Percentiles rank a stretch among this genome's conserved stretches.
Conservation (phyloP, 2,329 filamentous ascomycete species). For the Graphilbum ipis-grandicollis region DNA sequence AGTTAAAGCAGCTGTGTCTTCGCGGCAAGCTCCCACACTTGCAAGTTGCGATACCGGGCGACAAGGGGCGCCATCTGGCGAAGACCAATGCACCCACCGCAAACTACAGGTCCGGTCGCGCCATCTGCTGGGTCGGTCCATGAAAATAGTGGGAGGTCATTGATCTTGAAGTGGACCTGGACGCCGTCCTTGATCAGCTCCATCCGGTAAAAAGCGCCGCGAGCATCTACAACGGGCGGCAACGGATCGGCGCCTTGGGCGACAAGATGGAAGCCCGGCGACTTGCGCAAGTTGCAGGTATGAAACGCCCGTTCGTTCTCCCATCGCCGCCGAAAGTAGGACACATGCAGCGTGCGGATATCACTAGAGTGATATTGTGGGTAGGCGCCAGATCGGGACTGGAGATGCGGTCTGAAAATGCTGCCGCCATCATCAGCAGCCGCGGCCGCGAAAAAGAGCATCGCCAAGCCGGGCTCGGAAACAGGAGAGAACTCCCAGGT, state of each 20-base stretch:
- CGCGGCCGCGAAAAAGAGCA: not conserved
- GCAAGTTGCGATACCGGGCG: not conserved
- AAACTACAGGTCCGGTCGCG: not conserved
- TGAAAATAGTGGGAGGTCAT: not conserved
- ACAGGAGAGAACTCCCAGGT: slow-evolving; percentile 1
- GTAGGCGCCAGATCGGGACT: not conserved
- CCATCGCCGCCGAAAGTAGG: slow-evolving; percentile 1
- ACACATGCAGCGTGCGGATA: slow-evolving; percentile 1
- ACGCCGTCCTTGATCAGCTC: not conserved
- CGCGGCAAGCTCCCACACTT: slow-evolving; percentile 1
- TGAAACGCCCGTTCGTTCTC: not conserved
- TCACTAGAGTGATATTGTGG: slow-evolving; percentile 1
- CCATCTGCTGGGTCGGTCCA: not conserved
- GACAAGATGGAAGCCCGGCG: slow-evolving; percentile 1
- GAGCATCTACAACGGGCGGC: not conserved
- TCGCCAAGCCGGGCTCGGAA: not conserved
- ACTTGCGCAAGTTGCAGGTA: slow-evolving; percentile 2
- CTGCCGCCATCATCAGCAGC: not conserved
- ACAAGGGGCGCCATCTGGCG: slow-evolving; percentile 1
- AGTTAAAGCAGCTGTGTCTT: no score
- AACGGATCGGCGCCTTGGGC: slow-evolving; percentile 1
- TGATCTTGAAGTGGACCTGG: not conserved
- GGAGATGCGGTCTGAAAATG: not conserved
- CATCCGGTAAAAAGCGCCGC: not conserved
- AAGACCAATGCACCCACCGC: not conserved